These are phyloP conservation scores for Saussurea involucrata DNA, from an alignment of 129 eudicot species.

Conservation along the genomic window DNA sequence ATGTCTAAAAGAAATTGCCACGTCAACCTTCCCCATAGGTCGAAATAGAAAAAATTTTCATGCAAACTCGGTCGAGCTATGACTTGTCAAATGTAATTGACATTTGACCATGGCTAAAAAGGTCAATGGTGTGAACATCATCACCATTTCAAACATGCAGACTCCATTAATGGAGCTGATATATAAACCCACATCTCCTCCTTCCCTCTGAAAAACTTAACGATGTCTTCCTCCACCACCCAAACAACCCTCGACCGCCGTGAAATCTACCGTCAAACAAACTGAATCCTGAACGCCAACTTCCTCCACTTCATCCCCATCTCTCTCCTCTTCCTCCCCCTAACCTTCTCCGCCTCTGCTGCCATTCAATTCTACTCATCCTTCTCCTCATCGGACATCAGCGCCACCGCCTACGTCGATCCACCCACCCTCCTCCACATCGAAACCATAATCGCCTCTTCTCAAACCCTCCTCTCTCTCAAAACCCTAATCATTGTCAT, in stretches of 20 bases:
- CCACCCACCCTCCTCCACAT: not conserved
- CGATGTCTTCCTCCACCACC: constrained; percentile 17
- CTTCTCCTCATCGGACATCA: constrained; percentile 25
- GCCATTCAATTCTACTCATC: constrained; percentile 24
- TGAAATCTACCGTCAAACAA: constrained; percentile 39
- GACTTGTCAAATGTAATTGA: not conserved
- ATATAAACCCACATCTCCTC: not conserved
- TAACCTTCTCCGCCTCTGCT: constrained; percentile 36
- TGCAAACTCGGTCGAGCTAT: not conserved
- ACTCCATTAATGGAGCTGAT: not conserved
- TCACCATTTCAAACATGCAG: not conserved
- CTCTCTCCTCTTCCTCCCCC: constrained; percentile 60
- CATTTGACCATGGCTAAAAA: not conserved
- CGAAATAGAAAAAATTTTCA: no score
- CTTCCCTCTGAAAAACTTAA: not conserved
- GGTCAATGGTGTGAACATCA: not conserved
- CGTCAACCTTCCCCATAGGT: no score
- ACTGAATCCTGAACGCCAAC: constrained; percentile 38
- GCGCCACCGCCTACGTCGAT: constrained; percentile 34
- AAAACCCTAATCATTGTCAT: constrained; percentile 4
- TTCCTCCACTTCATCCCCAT: constrained; percentile 59
- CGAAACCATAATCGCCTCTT: not conserved
- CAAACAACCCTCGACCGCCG: constrained; percentile 23
- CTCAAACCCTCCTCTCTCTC: not conserved
- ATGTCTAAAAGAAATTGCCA: no score